Evolutionary conservation across 768 basidiomycete species (phyloP).

Genomic region (Lactarius deliciosus): DNA sequence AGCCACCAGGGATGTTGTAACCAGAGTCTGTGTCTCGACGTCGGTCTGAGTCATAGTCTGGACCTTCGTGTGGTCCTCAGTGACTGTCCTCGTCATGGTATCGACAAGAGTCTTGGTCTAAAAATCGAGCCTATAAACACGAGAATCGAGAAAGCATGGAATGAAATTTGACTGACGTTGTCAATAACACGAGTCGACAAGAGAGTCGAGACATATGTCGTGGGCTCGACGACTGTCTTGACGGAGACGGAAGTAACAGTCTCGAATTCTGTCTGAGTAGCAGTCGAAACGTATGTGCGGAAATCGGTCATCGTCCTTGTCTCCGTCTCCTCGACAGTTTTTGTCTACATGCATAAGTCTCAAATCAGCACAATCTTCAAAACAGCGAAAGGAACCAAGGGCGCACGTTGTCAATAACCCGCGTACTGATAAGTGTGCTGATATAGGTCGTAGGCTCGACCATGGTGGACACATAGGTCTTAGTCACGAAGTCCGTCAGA

Average conservation of each 20-base stretch:
- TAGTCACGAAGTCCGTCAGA: constrained; percentile 56
- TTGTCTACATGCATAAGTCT: constrained; percentile 40
- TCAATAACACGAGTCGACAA: constrained; percentile 58
- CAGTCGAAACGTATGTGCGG: constrained; percentile 42
- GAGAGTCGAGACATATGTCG: constrained; percentile 55
- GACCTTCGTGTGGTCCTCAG: constrained; percentile 47
- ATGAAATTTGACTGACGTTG: constrained; percentile 43
- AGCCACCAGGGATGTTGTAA: constrained; percentile 45
- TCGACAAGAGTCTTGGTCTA: constrained; percentile 60
- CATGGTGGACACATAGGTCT: constrained; percentile 51
- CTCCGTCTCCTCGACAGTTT: constrained; percentile 50
- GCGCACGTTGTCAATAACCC: constrained; percentile 58
- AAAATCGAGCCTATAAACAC: constrained; percentile 5
- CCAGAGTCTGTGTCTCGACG: constrained; percentile 48
- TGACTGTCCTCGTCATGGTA: constrained; percentile 54
- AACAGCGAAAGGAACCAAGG: not conserved
- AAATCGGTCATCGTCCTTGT: constrained; percentile 41
- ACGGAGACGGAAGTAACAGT: constrained; percentile 50
- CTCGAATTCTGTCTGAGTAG: constrained; percentile 46
- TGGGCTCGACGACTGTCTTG: constrained; percentile 53
- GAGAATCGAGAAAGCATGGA: not conserved
- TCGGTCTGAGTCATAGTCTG: constrained; percentile 46
- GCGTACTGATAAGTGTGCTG: constrained; percentile 54
- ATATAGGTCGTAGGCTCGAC: constrained; percentile 59
- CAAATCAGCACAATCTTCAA: constrained; percentile 6